Percentiles rank a stretch among this genome's conserved stretches.
These are phyloP conservation scores for Vigna nakashimae DNA, from an alignment of 306 rosid species.

Conservation along the genomic window DNA sequence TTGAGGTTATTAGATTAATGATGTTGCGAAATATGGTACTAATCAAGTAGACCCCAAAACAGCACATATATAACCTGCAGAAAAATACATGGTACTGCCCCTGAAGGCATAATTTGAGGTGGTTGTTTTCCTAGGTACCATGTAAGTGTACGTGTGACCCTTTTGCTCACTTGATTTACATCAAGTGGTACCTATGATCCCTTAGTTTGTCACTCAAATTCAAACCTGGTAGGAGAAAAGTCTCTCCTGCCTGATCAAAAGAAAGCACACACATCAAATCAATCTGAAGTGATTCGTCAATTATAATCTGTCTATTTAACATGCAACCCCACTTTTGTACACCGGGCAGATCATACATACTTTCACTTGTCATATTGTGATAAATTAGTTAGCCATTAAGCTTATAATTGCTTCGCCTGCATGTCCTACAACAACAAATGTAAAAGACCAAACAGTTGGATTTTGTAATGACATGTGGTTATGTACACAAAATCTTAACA, in stretches of 20 bases:
- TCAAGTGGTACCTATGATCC: conserved; percentile 6
- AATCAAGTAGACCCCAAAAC: conserved; percentile 23
- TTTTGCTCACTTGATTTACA: conserved; percentile 20
- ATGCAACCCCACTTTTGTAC: conserved; percentile 38
- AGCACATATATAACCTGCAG: conserved; percentile 13
- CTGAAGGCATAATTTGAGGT: not conserved
- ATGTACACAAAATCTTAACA: conserved; percentile 42
- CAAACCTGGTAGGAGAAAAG: conserved; percentile 29
- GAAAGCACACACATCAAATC: conserved; percentile 13
- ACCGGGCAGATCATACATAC: conserved; percentile 25
- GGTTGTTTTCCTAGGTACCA: conserved; percentile 8
- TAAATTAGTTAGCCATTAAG: conserved; percentile 20
- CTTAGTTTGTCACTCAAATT: conserved; percentile 18
- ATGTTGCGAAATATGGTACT: not conserved
- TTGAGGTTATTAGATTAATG: not conserved
- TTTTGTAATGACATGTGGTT: conserved; percentile 29
- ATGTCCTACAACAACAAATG: conserved; percentile 18
- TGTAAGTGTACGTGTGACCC: conserved; percentile 18
- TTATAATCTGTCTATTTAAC: conserved; percentile 23
- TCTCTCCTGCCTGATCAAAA: conserved; percentile 4
- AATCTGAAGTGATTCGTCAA: conserved; percentile 33
- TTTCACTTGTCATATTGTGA: conserved; percentile 37
- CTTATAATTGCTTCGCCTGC: conserved; percentile 12
- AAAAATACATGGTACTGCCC: not conserved
- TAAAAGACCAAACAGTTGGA: conserved; percentile 37